phyloP scores from a whole-genome alignment of 306 rosid genomes.

The Quercus rubra region DNA sequence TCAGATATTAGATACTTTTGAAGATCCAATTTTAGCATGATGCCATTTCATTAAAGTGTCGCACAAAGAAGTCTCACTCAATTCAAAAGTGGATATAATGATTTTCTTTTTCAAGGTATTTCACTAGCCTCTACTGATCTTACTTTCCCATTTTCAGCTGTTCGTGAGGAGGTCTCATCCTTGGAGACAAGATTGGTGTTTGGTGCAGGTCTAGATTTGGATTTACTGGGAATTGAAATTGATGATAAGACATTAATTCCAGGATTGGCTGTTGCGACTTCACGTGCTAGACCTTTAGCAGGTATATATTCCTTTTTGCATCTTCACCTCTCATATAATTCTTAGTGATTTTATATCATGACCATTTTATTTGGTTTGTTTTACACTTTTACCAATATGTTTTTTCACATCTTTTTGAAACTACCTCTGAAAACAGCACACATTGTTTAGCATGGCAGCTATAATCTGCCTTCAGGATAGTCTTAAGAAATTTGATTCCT shows the following conservation, averaged over 20 bases:
- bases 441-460: neutral
- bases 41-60: neutral
- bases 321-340: neutral
- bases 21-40: neutral
- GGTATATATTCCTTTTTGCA: constrained; percentile 39
- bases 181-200: constrained; percentile 44
- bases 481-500: neutral
- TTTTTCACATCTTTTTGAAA: neutral
- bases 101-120: neutral
- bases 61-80: neutral
- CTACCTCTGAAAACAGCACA: neutral
- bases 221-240: constrained; percentile 80
- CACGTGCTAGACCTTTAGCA: constrained; percentile 77
- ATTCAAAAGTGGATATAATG: neutral
- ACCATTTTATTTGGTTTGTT: neutral
- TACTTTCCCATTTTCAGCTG: constrained; percentile 47
- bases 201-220: constrained; percentile 91
- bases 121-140: constrained; percentile 22
- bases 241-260: constrained; percentile 87
- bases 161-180: constrained; percentile 67
- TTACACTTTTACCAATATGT: neutral
- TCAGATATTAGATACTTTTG: neutral
- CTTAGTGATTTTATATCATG: neutral
- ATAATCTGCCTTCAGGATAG: neutral
- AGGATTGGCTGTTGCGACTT: constrained; percentile 82